Base-by-base conservation (phyloP, 2,329 filamentous ascomycete species). In the Lachnellula subtilissima region DNA sequence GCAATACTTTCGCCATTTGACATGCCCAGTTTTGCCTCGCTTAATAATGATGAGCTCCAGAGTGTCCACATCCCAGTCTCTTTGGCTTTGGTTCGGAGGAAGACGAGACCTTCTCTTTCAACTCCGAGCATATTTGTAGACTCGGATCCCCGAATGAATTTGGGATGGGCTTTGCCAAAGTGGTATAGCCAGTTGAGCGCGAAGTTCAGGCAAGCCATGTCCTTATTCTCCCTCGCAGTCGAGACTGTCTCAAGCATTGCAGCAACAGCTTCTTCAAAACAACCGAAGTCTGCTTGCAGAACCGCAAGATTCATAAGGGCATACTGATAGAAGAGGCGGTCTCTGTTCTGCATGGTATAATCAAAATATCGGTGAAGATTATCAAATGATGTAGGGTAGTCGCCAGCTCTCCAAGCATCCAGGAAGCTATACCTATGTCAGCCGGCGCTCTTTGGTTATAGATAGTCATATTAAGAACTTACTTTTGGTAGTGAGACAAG, bases 141-240 rank as follows among this genome's bases (percentile, higher is more conserved):
- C 59, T 86, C 87, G 5, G 88, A 77, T 51, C 85, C 82, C 49
- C 78, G 82, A 62, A 91, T 84, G n/a, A 91, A 80, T 52, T 84
- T 79, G 0, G 91, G 89, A 64, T 93, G 91, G 0, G 89, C 85
- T 67, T 91, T 89, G n/a, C 87, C 88, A 65, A 97, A 95, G 68
- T 97, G 91, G 67, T 95, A 95, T 2, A 97, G 78, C 94, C 94
- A 99, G 68, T 91, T 96, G 59, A 99, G 82, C 35, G 91, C 89
- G 73, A 96, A 97, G 71, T 97, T 97, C 55, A 99, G 79, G 69
- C 94, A 97, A 4, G 83, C 86, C 78, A 91, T 89, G 68, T 99
- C 94, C 62, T 91, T 87, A 64, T 95, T 96, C 71, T 97, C 94
- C 59, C 93, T 80, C 0, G 94, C 94, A n/a, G 91, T 96, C 0